phyloP scores from a whole-genome alignment of 2,329 filamentous ascomycete species.

The Aspergillus ruber region DNA sequence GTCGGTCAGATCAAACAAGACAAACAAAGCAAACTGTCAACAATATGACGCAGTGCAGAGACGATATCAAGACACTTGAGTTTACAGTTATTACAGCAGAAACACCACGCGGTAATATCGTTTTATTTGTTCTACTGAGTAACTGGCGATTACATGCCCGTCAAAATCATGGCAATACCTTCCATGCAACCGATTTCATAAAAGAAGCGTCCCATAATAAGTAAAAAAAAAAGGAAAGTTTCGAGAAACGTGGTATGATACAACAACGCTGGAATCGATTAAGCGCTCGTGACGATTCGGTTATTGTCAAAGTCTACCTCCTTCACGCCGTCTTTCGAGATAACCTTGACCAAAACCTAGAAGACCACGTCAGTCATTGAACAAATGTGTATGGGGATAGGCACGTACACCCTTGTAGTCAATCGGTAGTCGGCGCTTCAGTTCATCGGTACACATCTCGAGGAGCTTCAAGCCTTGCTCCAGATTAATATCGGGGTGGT shows the following conservation, averaged over 20 bases:
- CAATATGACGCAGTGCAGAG: background rate
- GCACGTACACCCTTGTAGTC: conserved; percentile 89
- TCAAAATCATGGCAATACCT: conserved; percentile 14
- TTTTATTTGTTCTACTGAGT: conserved; percentile 12
- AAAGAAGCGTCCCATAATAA: conserved; percentile 19
- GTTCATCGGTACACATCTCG: conserved; percentile 90
- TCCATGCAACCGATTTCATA: conserved; percentile 19
- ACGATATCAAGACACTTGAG: background rate
- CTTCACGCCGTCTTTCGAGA: conserved; percentile 87
- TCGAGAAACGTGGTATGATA: conserved; percentile 26
- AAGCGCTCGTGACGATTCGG: conserved; percentile 48
- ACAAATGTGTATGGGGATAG: too few relatives aligned
- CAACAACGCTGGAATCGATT: conserved; percentile 26
- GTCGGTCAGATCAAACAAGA: background rate
- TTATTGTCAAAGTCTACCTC: conserved; percentile 82
- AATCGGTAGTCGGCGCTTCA: conserved; percentile 93
- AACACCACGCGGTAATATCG: conserved; percentile 1
- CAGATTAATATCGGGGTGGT: conserved; percentile 86
- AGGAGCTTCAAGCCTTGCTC: conserved; percentile 88
- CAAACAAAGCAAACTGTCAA: background rate
- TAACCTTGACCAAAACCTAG: conserved; percentile 66
- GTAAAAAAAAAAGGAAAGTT: conserved; percentile 15
- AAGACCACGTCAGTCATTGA: conserved; percentile 3
- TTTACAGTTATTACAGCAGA: background rate
- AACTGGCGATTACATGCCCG: conserved; percentile 8